Evolutionary conservation across 768 basidiomycete genomes (phyloP), one percentile per base, ranked within the genome.

Genomic region (Sporobolomyces roseus): DNA sequence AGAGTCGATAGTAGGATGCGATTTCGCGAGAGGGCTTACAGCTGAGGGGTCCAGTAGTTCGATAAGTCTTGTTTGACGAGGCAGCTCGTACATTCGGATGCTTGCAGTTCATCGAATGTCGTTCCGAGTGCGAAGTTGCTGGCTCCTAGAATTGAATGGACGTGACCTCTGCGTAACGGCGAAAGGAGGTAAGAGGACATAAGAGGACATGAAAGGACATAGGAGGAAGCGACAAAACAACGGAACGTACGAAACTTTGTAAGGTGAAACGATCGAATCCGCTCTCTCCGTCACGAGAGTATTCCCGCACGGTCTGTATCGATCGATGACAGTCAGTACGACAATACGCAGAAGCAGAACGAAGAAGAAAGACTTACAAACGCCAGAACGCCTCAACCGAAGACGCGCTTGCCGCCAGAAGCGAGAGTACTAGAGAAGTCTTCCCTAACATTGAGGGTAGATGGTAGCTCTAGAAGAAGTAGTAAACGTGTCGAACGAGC

Each of bases 181-280:
- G 10, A 27, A 19, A 2, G 50, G 6, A 45, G 13, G 1, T 29
- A 23, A 25, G 23, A 25, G 41, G 53, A 29, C 16, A 16, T n/a
- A n/a, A 33, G 14, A 6, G 16, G 21, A 32, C 29, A 29, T 8
- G 10, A 12, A 35, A 10, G 17, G 43, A 12, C 9, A 41, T 38
- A 17, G 35, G 36, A 45, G n/a, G 43, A 23, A 21, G 55, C 27
- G n/a, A 30, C 30, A 33, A n/a, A n/a, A n/a, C n/a, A n/a, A n/a
- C 19, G 30, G 14, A 63, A 51, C 68, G 32, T 3, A 54, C 68
- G 68, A 59, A 30, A 79, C 62, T 2, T n/a, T 43, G 6, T 76
- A 75, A 2, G 77, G 75, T 36, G 63, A 73, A 69, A 80, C 75
- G 71, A 80, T 79, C 10, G 78, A 73, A 63, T 80, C 79, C n/a